Conservation (phyloP, 352 stramenopile genomes). For the Phytophthora citrophthora region DNA sequence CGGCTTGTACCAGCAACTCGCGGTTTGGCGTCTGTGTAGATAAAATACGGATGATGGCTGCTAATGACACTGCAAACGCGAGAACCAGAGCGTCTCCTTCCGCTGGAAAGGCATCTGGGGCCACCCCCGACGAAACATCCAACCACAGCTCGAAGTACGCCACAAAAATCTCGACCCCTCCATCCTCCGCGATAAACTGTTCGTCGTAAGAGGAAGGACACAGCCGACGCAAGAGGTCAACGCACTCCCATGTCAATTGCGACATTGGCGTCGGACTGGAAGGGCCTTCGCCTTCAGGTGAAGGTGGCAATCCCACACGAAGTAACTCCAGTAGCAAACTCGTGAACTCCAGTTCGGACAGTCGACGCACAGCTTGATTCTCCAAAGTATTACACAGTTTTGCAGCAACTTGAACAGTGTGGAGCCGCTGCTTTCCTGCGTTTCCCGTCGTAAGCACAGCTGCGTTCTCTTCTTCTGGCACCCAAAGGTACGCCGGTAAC, state of each 20-base stretch:
- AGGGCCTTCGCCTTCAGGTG: constrained; percentile 2
- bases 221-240: constrained; percentile 52
- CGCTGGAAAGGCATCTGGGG: constrained; percentile 6
- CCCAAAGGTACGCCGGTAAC: constrained; percentile 50
- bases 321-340: constrained; percentile 47
- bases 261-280: constrained; percentile 13
- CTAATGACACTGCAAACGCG: constrained; percentile 20
- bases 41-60: constrained; percentile 23
- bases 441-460: constrained; percentile 1
- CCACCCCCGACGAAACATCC: constrained; percentile 18
- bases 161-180: constrained; percentile 48
- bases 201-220: constrained; percentile 43
- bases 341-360: constrained; percentile 54
- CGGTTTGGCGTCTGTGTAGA: constrained; percentile 33
- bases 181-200: constrained; percentile 47
- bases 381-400: constrained; percentile 40
- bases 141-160: constrained; percentile 46
- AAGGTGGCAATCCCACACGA: constrained; percentile 22
- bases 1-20: constrained; percentile 32
- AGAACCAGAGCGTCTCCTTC: constrained; percentile 27
- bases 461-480: not conserved
- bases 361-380: constrained; percentile 37
- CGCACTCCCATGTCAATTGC: constrained; percentile 35
- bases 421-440: constrained; percentile 8
- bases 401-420: constrained; percentile 30